phyloP scores from a whole-genome alignment of 2,329 filamentous ascomycete species.

The Fusarium armeniacum region DNA sequence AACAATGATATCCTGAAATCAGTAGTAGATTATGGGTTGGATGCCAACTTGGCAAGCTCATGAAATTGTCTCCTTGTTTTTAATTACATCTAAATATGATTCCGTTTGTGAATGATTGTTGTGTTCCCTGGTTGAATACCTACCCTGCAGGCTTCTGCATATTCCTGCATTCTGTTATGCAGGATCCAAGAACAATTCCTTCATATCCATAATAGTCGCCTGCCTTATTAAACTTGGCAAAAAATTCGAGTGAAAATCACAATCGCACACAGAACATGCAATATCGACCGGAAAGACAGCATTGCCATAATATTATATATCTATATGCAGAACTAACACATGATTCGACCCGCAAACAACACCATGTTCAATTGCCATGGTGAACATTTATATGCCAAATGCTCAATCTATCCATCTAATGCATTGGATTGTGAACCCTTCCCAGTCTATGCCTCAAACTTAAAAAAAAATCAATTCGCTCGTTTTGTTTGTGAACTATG shows the following conservation, averaged over 20 bases:
- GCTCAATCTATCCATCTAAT: slow-evolving; percentile 27
- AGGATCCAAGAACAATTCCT: neutral
- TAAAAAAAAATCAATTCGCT: slow-evolving; percentile 38
- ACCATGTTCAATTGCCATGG: slow-evolving; percentile 11
- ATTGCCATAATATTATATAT: slow-evolving; percentile 18
- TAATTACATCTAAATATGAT: neutral
- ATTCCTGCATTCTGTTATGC: neutral
- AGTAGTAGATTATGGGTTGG: too few relatives aligned
- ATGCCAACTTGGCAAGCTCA: neutral
- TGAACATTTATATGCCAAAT: slow-evolving; percentile 20
- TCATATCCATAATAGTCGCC: neutral
- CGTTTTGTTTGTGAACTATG: slow-evolving; percentile 19
- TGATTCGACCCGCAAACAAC: neutral
- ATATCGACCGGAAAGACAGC: neutral
- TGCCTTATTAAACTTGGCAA: neutral
- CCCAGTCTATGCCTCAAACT: slow-evolving; percentile 36
- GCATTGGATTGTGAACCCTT: slow-evolving; percentile 21
- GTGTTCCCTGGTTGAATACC: neutral
- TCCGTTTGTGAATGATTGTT: neutral
- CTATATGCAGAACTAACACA: slow-evolving; percentile 2
- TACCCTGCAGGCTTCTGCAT: slow-evolving; percentile 3
- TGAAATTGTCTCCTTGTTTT: neutral
- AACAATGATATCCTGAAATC: neutral
- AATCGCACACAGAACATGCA: neutral
- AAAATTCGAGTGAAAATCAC: neutral